Percentiles rank a stretch among this genome's conserved stretches.
These are phyloP conservation scores for Nemania sp. DNA, from an alignment of 2,329 filamentous ascomycete species.

Conservation along the genomic window DNA sequence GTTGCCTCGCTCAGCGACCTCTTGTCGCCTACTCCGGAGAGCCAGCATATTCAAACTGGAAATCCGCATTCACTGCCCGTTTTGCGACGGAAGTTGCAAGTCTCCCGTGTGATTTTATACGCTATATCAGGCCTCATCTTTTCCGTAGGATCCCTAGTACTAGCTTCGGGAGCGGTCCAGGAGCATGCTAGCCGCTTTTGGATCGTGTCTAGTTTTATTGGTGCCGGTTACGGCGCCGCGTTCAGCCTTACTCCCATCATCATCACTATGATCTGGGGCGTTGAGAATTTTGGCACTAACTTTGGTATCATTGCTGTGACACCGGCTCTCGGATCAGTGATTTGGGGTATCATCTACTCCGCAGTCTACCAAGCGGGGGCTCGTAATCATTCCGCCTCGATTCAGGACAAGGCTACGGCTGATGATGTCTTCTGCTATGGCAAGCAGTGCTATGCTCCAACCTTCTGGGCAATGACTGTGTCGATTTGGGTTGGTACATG, in stretches of 20 bases:
- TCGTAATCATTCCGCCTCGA: slow-evolving; percentile 54
- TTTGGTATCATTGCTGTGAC: slow-evolving; percentile 96
- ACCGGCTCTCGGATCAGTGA: slow-evolving; percentile 85
- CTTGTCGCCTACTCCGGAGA: slow-evolving; percentile 76
- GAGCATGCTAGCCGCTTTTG: slow-evolving; percentile 84
- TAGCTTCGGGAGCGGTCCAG: slow-evolving; percentile 81
- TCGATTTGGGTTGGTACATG: slow-evolving; percentile 83
- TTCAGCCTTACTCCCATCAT: slow-evolving; percentile 93
- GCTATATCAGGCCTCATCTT: slow-evolving; percentile 79
- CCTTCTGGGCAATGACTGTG: slow-evolving; percentile 87
- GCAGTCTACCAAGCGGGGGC: slow-evolving; percentile 80
- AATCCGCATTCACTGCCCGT: slow-evolving; percentile 49
- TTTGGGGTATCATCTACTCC: slow-evolving; percentile 93
- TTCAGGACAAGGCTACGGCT: slow-evolving; percentile 50
- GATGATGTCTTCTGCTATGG: slow-evolving; percentile 81
- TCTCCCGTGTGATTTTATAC: slow-evolving; percentile 86
- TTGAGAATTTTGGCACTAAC: slow-evolving; percentile 98
- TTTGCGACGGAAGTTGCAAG: slow-evolving; percentile 59
- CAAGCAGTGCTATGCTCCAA: slow-evolving; percentile 79
- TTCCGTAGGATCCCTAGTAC: slow-evolving; percentile 79
- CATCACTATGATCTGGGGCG: slow-evolving; percentile 97
- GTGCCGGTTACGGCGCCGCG: slow-evolving; percentile 90
- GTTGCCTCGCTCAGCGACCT: slow-evolving; percentile 91
- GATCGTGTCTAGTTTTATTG: slow-evolving; percentile 84
- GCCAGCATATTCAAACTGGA: slow-evolving; percentile 65